Evolutionary conservation across 352 stramenopile species (phyloP).

Genomic region (Blastocystis sp.): DNA sequence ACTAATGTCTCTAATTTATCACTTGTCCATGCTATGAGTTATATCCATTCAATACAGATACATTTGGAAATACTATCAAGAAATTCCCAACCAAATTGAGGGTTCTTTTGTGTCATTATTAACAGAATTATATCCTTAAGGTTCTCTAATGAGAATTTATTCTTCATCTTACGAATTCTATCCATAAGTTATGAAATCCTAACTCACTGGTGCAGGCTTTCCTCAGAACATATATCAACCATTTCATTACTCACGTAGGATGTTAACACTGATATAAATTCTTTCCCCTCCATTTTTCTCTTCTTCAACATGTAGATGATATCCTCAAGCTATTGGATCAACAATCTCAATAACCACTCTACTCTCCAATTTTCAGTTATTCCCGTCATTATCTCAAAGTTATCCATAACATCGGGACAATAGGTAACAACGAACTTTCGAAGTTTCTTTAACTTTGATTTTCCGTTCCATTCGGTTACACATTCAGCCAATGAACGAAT

Average conservation of each 20-base stretch:
- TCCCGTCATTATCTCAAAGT: constrained; percentile 42
- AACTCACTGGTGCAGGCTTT: constrained; percentile 36
- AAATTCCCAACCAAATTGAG: constrained; percentile 20
- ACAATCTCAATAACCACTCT: neutral
- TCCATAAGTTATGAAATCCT: neutral
- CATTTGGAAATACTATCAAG: neutral
- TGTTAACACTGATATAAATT: constrained; percentile 6
- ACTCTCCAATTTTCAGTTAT: constrained; percentile 64
- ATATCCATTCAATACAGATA: neutral
- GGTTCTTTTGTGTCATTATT: constrained; percentile 5
- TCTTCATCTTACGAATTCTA: constrained; percentile 28
- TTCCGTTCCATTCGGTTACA: constrained; percentile 7
- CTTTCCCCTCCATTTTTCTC: constrained; percentile 36
- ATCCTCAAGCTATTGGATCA: constrained; percentile 29
- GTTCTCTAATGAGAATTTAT: constrained; percentile 31
- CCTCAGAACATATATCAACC: constrained; percentile 58
- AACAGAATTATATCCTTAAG: constrained; percentile 44
- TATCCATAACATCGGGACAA: constrained; percentile 38
- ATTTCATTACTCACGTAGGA: constrained; percentile 34
- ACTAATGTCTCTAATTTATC: constrained; percentile 47
- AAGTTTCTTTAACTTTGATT: constrained; percentile 50
- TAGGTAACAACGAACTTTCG: constrained; percentile 60
- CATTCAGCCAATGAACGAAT: constrained; percentile 42
- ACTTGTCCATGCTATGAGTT: constrained; percentile 36
- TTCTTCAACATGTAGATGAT: constrained; percentile 62